These are phyloP conservation scores for Larix kaempferi DNA, from an alignment of 75 land plant species.

Conservation along the genomic window DNA sequence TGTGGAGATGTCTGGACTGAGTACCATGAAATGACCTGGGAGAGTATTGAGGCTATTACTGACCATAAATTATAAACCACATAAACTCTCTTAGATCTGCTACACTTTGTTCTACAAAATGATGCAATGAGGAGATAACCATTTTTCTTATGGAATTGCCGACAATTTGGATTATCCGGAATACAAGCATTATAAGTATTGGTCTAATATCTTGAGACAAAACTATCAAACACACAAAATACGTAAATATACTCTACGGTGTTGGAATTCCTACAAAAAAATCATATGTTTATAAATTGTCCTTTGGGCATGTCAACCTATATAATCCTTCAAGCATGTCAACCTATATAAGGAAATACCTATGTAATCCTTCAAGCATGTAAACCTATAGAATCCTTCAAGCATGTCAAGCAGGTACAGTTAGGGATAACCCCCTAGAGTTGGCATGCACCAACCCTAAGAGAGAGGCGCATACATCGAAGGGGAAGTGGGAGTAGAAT, in stretches of 20 bases:
- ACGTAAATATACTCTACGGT: constrained; percentile 86
- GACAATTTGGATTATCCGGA: constrained; percentile 75
- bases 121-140: constrained; percentile 76
- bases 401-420: no score
- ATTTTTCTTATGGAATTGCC: constrained; percentile 81
- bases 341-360: no score
- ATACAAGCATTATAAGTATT: constrained; percentile 78
- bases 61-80: constrained; percentile 61
- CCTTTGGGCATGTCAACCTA: constrained; percentile 28
- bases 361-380: no score
- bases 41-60: constrained; percentile 60
- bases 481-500: no score
- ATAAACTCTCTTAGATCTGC: constrained; percentile 38
- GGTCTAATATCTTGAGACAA: constrained; percentile 95
- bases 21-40: constrained; percentile 81
- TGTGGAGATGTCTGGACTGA: constrained; percentile 89
- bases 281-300: constrained; percentile 73
- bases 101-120: constrained; percentile 66
- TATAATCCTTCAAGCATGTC: no score
- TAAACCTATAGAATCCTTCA: no score
- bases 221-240: constrained; percentile 80
- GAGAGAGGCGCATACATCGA: no score
- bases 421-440: no score
- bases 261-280: constrained; percentile 89
- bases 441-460: no score